A percentile compares a stretch with the other conserved stretches of the same genome.
Conservation (phyloP, 129 eudicot species). For the Chrysanthemum seticuspe region DNA sequence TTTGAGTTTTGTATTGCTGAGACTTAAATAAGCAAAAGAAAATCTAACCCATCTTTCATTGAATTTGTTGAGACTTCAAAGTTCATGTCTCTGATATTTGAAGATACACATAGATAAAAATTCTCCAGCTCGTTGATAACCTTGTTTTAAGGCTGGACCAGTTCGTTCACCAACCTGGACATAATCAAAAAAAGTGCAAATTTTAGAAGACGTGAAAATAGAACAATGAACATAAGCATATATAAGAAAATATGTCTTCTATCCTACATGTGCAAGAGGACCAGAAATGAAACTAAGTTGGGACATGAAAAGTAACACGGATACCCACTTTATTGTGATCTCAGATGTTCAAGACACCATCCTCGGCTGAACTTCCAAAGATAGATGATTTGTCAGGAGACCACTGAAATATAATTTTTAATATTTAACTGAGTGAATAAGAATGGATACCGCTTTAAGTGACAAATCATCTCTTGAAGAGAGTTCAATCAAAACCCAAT, state of each 20-base stretch:
- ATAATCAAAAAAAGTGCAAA: conserved; percentile 13
- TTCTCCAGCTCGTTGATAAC: too few relatives aligned
- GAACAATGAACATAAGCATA: neutral
- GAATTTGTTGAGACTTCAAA: too few relatives aligned
- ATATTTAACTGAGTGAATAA: conserved; percentile 10
- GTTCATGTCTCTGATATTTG: too few relatives aligned
- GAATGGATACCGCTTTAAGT: neutral
- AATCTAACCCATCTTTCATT: too few relatives aligned
- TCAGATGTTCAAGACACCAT: conserved; percentile 68
- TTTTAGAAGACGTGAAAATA: neutral
- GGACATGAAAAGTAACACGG: neutral
- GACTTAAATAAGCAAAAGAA: too few relatives aligned
- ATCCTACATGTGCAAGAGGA: conserved; percentile 8
- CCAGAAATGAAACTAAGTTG: neutral
- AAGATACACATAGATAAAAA: too few relatives aligned
- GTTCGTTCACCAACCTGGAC: conserved; percentile 55
- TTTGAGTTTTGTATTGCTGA: too few relatives aligned
- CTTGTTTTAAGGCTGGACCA: conserved; percentile 56
- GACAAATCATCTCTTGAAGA: too few relatives aligned
- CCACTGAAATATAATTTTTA: conserved; percentile 43
- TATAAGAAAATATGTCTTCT: neutral
- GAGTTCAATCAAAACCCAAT: too few relatives aligned
- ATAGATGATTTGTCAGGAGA: conserved; percentile 72
- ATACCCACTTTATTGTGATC: conserved; percentile 59
- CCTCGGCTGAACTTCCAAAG: conserved; percentile 85